Base-by-base conservation (phyloP, 169 alveolate genomes). In the Plasmodium ovale region DNA sequence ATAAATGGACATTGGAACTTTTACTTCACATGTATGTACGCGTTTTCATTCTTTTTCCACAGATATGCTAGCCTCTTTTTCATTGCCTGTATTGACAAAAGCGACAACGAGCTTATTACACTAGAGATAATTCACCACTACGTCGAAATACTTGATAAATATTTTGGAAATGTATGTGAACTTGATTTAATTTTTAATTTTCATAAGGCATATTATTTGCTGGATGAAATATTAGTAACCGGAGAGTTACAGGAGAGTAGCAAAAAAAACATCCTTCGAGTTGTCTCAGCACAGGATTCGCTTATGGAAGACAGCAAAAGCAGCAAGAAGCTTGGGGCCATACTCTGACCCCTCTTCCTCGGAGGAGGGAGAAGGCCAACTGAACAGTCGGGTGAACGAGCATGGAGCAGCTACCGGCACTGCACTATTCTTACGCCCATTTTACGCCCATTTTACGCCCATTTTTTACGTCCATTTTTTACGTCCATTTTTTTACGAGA, bases 121-220 rank as follows among this genome's bases (percentile, higher is more conserved):
- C 95, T 98, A 49, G 99, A 98, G 91, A 89, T 98, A 42, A 97
- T 99, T 72, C 99, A 98, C 73, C 99, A 97, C 79, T 98, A 95
- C 85, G 99, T 99, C 25, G 99, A 99, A 95, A 93, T 97, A 33
- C 93, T 98, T 54, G 99, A 99, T 92, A 95, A 98, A 62, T 98
- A 99, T 92, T 99, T 99, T 92, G 99, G 99, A 19, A 98, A 98
- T 88, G 99, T 99, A 21, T 99, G 99, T 91, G 99, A 99, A 93
- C 94, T 98, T 87, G 99, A 99, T 89, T 92, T 99, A 87, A 99
- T 99, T 51, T 99, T 98, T 95, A 98, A 98, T 91, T 98, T 98
- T 72, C 99, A 98, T 94, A 98, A 97, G 94, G 98, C 98, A 12
- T 94, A 97, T 85, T 95, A 94, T 87, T 87, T 95, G n/a, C 65